Evolutionary conservation across 306 rosid genomes (phyloP), one percentile per base, ranked within the genome.

Genomic region (Lathyrus aphaca): DNA sequence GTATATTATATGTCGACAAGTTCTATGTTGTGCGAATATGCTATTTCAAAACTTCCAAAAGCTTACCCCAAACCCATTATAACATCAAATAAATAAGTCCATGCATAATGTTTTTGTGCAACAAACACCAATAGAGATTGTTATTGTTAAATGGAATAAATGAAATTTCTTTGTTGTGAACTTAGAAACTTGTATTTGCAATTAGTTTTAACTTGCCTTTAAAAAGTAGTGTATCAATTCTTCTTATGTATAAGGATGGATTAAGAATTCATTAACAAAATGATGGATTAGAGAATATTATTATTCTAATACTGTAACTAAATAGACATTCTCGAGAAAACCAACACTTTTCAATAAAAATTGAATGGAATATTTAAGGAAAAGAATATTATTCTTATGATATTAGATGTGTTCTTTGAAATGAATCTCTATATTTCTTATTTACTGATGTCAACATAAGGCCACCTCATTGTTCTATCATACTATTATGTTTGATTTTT

Each of bases 31-130:
- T 18, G 10, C 1, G 75, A 62, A 76, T 81, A 81, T 61, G 62
- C 79, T 49, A 6, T 35, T 44, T 29, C 43, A 57, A 51, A 45
- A 50, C 30, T 40, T 64, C 65, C 73, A 66, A 69, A 35, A 30
- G 3, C 15, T 18, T 40, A 44, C 21, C 77, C 77, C 76, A 55
- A 13, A 68, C 71, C 12, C 3, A 35, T 69, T 43, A 43, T 58
- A 62, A 68, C 21, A 65, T 30, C 38, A 68, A 63, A 40, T 79
- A 67, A 54, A 51, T 10, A 12, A 18, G 66, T 72, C 8, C 2
- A 1, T 72, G 62, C 35, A 40, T n/a, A 32, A 37, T 35, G 25
- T 46, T n/a, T 61, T 50, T 43, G 57, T 29, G 39, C 46, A 48
- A 45, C 48, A 48, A 48, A 45, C 48, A 48, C 29, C 54, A 39